These are phyloP conservation scores for Barnettozyma botsteinii DNA, from an alignment of 805 yeast species.

Conservation along the genomic window DNA sequence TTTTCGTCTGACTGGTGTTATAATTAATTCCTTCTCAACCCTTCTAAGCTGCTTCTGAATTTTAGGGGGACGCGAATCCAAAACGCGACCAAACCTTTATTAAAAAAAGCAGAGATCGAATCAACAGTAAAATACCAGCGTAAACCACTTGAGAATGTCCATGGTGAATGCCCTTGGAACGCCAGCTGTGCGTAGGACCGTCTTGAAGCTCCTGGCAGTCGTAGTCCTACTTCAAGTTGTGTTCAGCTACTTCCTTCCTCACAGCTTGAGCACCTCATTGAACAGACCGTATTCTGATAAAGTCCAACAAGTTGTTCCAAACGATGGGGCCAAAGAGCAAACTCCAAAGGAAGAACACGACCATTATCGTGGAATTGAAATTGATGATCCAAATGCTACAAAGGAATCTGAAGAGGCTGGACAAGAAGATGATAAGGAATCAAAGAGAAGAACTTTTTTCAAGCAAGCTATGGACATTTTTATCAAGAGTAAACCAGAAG, in stretches of 20 bases:
- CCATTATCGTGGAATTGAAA: background rate
- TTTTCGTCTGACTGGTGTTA: too few species aligned
- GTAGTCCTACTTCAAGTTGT: slow-evolving; percentile 10
- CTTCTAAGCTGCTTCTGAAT: too few species aligned
- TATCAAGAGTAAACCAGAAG: slow-evolving; percentile 20
- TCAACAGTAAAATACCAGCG: too few species aligned
- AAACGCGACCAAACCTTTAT: too few species aligned
- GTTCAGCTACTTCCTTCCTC: slow-evolving; percentile 11
- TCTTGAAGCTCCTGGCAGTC: slow-evolving; percentile 4
- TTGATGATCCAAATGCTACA: background rate
- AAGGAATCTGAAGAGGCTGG: background rate
- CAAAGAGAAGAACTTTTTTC: slow-evolving; percentile 12
- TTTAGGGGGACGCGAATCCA: too few species aligned
- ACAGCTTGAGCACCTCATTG: slow-evolving; percentile 5
- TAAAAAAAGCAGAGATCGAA: too few species aligned
- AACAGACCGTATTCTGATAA: slow-evolving; percentile 5
- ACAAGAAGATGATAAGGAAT: background rate
- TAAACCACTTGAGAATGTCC: too few species aligned
- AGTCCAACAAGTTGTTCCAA: background rate
- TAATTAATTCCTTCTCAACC: too few species aligned
- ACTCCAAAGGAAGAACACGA: background rate
- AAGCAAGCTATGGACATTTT: slow-evolving; percentile 18
- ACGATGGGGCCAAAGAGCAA: too few species aligned
- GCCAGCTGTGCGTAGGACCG: slow-evolving; percentile 2
- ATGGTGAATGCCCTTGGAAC: background rate